Base-by-base conservation (phyloP, 176 grass and related monocot species). In the Musa itinerans region DNA sequence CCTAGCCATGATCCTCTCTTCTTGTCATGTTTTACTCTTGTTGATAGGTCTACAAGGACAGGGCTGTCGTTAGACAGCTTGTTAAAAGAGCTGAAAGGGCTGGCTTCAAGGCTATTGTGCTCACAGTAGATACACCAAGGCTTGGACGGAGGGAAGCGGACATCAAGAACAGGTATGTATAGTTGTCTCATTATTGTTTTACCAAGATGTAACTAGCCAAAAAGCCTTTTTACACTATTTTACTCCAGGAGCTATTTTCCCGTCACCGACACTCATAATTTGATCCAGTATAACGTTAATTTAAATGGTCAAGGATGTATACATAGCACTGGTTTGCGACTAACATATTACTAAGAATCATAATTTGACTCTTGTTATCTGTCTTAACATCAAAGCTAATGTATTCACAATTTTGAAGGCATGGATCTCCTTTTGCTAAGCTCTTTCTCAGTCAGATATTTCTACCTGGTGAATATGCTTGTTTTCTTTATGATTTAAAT, bases 81-180 rank as follows among this genome's bases (percentile, higher is more conserved):
- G 86, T 94, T 2, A 86, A 62, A 78, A 92, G 88, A 81, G 95
- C 95, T 77, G 95, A 99, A 73, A 79, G 78, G 81, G 90, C 95
- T 52, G 95, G 95, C 1, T 99, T 86, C n/a, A 99, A 94, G 80
- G 95, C 95, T 50, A 94, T 99, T 26, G 84, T 81, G 1, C 91
- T 99, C 57, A 99, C 95, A 1, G 95, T 99, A 1, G 95, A 99
- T 50, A 92, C 95, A 24, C 91, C 95, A 3, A 90, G 79, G 76
- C 84, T 99, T 12, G 95, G 95, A 7, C 84, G 95, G 23, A 87
- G 91, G 72, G 95, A 99, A 92, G 78, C 91, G 61, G 90, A 94
- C 64, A 99, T 99, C 20, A 99, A 99, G 75, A 99, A 99, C 79
- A 90, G 83, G 95, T 94, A 16, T 12, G 57, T 34, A 24, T 26